Percentiles rank a stretch among this genome's conserved stretches.
Conservation (phyloP, 2,329 filamentous ascomycete species). For the Helotiales sp. region DNA sequence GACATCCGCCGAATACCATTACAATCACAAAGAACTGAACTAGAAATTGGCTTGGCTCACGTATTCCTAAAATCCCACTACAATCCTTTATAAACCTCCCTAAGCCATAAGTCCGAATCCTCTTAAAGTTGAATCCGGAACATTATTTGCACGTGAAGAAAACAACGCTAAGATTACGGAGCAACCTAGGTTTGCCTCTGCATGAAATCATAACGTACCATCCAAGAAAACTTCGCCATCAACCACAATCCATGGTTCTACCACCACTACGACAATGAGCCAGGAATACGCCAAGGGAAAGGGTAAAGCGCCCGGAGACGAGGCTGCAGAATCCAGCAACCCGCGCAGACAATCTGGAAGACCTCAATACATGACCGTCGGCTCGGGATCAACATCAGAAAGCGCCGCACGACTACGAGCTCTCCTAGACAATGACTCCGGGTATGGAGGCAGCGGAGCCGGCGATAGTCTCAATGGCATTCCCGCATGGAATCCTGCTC, state of each 20-base stretch:
- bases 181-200: slow-evolving; percentile 18
- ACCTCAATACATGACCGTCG: slow-evolving; percentile 85
- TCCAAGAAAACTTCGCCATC: slow-evolving; percentile 12
- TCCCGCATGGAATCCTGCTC: slow-evolving; percentile 45
- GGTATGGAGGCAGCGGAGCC: slow-evolving; percentile 80
- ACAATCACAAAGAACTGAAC: no score
- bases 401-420: slow-evolving; percentile 79
- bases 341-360: slow-evolving; percentile 20
- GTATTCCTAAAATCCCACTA: background rate
- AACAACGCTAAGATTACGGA: slow-evolving; percentile 20
- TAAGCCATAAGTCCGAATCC: background rate
- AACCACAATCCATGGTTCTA: slow-evolving; percentile 22
- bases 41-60: no score
- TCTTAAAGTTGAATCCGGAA: background rate
- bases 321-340: slow-evolving; percentile 20
- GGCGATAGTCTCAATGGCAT: slow-evolving; percentile 55
- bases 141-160: slow-evolving; percentile 11
- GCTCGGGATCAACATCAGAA: slow-evolving; percentile 76
- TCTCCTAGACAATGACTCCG: slow-evolving; percentile 84
- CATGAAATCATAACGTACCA: slow-evolving; percentile 18
- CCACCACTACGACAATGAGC: slow-evolving; percentile 49
- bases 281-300: slow-evolving; percentile 58
- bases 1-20: no score
- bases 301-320: slow-evolving; percentile 36
- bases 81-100: background rate